Evolutionary conservation across 225 moss, liverwort and hornwort genomes (phyloP), one percentile per base, ranked within the genome.

Genomic region (Ulota crispa): DNA sequence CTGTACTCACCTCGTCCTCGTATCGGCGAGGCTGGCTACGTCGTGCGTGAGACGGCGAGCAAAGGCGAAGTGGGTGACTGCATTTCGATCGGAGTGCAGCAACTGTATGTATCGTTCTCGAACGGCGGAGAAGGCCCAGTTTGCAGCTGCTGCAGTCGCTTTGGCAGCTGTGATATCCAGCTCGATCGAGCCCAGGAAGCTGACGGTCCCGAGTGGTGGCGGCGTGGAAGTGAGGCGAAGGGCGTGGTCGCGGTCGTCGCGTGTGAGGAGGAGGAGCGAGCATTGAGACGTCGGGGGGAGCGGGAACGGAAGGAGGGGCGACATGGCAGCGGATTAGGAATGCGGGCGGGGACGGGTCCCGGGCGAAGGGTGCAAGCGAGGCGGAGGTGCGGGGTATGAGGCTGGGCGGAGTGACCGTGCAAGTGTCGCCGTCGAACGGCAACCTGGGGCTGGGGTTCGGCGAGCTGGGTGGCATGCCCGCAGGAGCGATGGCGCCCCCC

Each of bases 381-480:
- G 64, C 24, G 68, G 64, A 13, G 45, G 7, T 42, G 59, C 64
- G 4, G 81, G 84, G 91, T 70, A 95, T 95, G 95, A 92, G 95
- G 95, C 89, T 95, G 72, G 95, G 95, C 23, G 95, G 95, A 73
- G 93, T 92, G 53, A 93, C 93, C 81, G 90, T 93, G 78, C 91
- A 91, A 87, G 90, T 92, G 55, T 87, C 89, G 83, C 88, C 94
- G 59, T 88, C 24, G 8, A 82, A 90, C 92, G 91, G 87, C 84
- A 89, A 82, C 36, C 84, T 89, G 93, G 83, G 93, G 89, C 83
- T 88, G 85, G 87, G 85, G 64, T 87, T 84, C 83, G 83, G 87
- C 70, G 93, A 95, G 83, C 86, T 95, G 79, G 95, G 91, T 94
- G 95, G 92, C 89, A 95, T 95, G 95, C 95, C 95, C 90, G 85